Conservation (phyloP, 2,329 filamentous ascomycete genomes). For the Whalleya microplaca region DNA sequence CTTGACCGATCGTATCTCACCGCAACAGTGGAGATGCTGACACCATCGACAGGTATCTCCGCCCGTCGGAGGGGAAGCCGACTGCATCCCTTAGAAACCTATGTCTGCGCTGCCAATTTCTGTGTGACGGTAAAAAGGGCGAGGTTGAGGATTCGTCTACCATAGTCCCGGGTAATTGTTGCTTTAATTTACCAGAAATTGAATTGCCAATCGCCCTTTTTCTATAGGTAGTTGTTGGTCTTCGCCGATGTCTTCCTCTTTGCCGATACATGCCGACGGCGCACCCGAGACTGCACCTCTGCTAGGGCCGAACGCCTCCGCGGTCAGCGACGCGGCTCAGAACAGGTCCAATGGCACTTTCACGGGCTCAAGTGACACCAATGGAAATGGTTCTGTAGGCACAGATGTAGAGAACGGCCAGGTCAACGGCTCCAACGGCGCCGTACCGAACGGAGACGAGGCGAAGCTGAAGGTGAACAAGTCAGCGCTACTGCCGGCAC, state of each 20-base stretch:
- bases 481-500: conserved; percentile 32
- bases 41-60: background rate
- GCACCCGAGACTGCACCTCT: conserved; percentile 32
- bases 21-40: background rate
- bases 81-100: too few species aligned
- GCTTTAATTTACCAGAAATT: too few species aligned
- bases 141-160: too few species aligned
- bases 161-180: too few species aligned
- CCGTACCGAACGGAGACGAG: conserved; percentile 32
- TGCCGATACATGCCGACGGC: conserved; percentile 15
- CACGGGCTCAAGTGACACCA: conserved; percentile 1
- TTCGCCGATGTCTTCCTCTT: background rate
- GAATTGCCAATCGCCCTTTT: too few species aligned
- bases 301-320: conserved; percentile 22
- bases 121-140: too few species aligned
- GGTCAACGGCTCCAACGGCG: conserved; percentile 33
- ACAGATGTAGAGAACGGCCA: conserved; percentile 35
- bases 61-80: background rate
- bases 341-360: conserved; percentile 26
- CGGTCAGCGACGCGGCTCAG: conserved; percentile 12
- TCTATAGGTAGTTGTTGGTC: too few species aligned
- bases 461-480: conserved; percentile 31
- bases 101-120: too few species aligned
- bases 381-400: background rate
- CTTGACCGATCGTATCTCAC: background rate